Evolutionary conservation across 371 early-diverging fungal species (phyloP).

Genomic region (Coemansia sp.): DNA sequence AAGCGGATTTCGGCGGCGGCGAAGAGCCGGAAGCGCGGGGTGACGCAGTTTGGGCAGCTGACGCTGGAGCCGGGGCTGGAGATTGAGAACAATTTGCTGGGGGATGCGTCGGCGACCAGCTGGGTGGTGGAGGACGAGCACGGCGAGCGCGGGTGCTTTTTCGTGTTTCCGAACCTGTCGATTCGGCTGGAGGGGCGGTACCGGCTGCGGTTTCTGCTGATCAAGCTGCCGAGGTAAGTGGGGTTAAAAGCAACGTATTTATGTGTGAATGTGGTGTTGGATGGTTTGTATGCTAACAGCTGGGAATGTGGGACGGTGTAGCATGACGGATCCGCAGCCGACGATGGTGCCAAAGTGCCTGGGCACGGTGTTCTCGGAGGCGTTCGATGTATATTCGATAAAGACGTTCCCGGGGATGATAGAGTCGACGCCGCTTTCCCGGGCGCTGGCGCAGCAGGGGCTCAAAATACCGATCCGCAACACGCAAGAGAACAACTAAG

Average conservation of each 20-base stretch:
- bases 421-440: slow-evolving; percentile 86
- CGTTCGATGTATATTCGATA: slow-evolving; percentile 79
- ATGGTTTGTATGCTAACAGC: too few relatives aligned
- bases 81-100: slow-evolving; percentile 44
- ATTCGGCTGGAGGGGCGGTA: slow-evolving; percentile 87
- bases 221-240: slow-evolving; percentile 54
- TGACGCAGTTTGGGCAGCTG: slow-evolving; percentile 37
- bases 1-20: slow-evolving; percentile 49
- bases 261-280: too few relatives aligned
- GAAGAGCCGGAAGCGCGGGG: slow-evolving; percentile 47
- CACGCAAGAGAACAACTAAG: slow-evolving; percentile 32
- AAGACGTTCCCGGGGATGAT: slow-evolving; percentile 90
- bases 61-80: slow-evolving; percentile 32
- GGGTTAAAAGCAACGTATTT: too few relatives aligned
- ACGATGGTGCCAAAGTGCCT: slow-evolving; percentile 61
- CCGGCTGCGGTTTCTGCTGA: slow-evolving; percentile 72
- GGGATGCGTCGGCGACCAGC: slow-evolving; percentile 42
- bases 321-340: slow-evolving; percentile 57
- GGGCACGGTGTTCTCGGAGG: slow-evolving; percentile 58
- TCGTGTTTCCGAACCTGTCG: slow-evolving; percentile 89
- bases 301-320: neutral
- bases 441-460: slow-evolving; percentile 89
- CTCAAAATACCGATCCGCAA: slow-evolving; percentile 91
- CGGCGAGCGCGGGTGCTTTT: slow-evolving; percentile 56
- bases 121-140: slow-evolving; percentile 49